phyloP scores from a whole-genome alignment of 2,329 filamentous ascomycete genomes.

The Claviceps sorghi region DNA sequence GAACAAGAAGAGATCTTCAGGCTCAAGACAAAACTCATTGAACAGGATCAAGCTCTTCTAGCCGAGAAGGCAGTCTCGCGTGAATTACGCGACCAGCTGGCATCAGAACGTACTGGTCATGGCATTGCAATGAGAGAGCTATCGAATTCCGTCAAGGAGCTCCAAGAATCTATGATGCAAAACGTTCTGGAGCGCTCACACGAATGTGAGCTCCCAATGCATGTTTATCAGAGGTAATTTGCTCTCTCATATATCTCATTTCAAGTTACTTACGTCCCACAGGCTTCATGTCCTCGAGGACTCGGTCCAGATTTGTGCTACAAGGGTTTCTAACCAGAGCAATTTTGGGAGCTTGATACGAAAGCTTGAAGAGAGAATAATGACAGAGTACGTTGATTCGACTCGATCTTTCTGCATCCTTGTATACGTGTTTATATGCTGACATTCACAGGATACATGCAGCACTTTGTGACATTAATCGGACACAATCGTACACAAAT shows the following conservation, averaged over 20 bases:
- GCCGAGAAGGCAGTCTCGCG: conserved; percentile 1
- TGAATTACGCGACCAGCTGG: neutral
- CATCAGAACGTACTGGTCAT: neutral
- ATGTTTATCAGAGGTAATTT: conserved; percentile 1
- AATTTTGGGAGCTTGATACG: neutral
- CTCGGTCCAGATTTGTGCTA: neutral
- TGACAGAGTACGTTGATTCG: conserved; percentile 2
- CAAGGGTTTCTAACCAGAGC: neutral
- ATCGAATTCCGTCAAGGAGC: neutral
- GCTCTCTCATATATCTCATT: neutral
- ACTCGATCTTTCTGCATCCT: neutral
- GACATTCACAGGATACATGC: conserved; percentile 3
- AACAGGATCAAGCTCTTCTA: conserved; percentile 8
- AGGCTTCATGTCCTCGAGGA: conserved; percentile 4
- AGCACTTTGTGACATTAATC: conserved; percentile 1
- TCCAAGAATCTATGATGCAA: neutral
- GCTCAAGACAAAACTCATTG: conserved; percentile 9
- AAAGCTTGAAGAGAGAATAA: conserved; percentile 1
- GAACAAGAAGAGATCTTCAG: conserved; percentile 13
- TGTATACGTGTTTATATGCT: neutral
- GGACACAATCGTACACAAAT: conserved; percentile 2
- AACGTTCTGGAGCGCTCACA: neutral
- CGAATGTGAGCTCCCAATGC: neutral
- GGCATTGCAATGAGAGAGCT: neutral
- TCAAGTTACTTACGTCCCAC: neutral